Conservation (phyloP, 148 eudicot genomes). For the Camellia lanceoleosa region DNA sequence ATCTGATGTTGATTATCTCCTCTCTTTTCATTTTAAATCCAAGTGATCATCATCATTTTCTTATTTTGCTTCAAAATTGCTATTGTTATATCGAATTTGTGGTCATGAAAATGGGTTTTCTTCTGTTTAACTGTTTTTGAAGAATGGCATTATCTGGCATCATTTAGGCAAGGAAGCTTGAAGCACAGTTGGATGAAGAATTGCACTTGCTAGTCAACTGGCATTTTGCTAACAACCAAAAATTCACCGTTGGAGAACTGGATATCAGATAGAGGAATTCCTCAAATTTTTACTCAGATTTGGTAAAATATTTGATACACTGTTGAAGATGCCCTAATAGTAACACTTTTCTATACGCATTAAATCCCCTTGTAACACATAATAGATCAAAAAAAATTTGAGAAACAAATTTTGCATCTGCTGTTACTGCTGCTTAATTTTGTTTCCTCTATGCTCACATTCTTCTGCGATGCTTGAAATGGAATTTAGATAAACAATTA, state of each 20-base stretch:
- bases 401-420: not conserved
- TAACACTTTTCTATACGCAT: too few relatives aligned
- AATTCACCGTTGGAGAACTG: too few relatives aligned
- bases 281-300: too few relatives aligned
- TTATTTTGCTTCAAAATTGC: not conserved
- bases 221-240: too few relatives aligned
- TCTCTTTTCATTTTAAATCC: not conserved
- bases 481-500: not conserved
- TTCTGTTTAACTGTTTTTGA: not conserved
- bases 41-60: not conserved
- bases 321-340: too few relatives aligned
- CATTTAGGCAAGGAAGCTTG: constrained; percentile 87
- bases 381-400: too few relatives aligned
- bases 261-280: too few relatives aligned
- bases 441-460: constrained; percentile 21
- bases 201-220: constrained; percentile 39
- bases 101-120: not conserved
- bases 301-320: too few relatives aligned
- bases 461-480: constrained; percentile 38
- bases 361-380: too few relatives aligned
- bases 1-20: not conserved
- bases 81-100: not conserved
- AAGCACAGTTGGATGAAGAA: constrained; percentile 96
- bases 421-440: not conserved
- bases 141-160: not conserved